Evolutionary conservation across 495 filamentous ascomycete species (phyloP).

Genomic region (Trichocladium antarcticum): DNA sequence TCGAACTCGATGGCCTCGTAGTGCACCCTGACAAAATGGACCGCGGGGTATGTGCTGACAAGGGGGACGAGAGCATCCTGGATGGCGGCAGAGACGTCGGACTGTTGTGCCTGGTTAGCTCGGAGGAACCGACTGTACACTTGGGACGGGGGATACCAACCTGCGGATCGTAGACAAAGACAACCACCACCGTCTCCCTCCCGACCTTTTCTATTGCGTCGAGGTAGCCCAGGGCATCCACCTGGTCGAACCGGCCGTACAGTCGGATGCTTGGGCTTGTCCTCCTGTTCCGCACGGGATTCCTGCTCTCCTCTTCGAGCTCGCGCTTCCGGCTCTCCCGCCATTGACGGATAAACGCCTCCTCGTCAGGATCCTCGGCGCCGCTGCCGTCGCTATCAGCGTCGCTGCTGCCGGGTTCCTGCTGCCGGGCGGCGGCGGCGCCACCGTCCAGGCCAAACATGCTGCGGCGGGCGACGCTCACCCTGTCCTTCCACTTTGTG

Average conservation of each 20-base stretch:
- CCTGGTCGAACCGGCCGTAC: constrained; percentile 67
- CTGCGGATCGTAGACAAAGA: constrained; percentile 84
- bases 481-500: constrained; percentile 44
- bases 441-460: constrained; percentile 31
- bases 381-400: constrained; percentile 40
- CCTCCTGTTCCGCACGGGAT: constrained; percentile 42
- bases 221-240: constrained; percentile 84
- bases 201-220: constrained; percentile 88
- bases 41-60: constrained; percentile 53
- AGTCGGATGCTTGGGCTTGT: constrained; percentile 59
- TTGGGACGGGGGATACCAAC: constrained; percentile 40
- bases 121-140: background rate
- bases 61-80: constrained; percentile 66
- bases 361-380: constrained; percentile 47
- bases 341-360: constrained; percentile 75
- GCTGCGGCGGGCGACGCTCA: constrained; percentile 34
- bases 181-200: constrained; percentile 76
- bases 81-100: constrained; percentile 58
- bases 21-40: constrained; percentile 84
- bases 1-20: constrained; percentile 93
- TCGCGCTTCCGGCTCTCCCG: constrained; percentile 66
- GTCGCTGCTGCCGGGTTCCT: constrained; percentile 39
- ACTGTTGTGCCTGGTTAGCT: constrained; percentile 42
- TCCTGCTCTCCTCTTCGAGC: constrained; percentile 46
- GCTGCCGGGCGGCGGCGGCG: background rate